Percentiles rank a stretch among this genome's conserved stretches.
phyloP scores from a whole-genome alignment of 495 filamentous ascomycete species.

The Parachaetomium inaequale region DNA sequence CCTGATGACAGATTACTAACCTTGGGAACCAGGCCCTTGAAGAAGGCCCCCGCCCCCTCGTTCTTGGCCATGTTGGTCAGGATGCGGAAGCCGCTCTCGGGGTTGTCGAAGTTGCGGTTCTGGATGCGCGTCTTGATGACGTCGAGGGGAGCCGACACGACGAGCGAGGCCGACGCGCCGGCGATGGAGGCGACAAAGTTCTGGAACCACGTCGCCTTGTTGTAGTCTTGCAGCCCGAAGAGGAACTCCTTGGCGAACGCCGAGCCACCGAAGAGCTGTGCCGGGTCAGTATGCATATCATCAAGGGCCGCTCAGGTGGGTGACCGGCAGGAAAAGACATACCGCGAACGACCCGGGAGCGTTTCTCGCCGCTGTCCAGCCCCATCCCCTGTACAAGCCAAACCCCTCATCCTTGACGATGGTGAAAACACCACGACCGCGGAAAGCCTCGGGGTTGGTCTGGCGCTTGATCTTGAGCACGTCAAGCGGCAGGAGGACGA shows the following conservation, averaged over 20 bases:
- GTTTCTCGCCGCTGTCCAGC: constrained; percentile 96
- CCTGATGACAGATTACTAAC: constrained; percentile 29
- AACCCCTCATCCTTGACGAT: constrained; percentile 94
- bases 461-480: constrained; percentile 99
- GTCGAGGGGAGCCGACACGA: constrained; percentile 93
- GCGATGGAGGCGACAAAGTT: constrained; percentile 97
- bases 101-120: constrained; percentile 98
- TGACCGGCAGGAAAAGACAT: constrained; percentile 36
- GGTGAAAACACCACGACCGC: constrained; percentile 82
- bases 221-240: constrained; percentile 84
- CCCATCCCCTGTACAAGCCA: constrained; percentile 91
- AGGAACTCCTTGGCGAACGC: constrained; percentile 98
- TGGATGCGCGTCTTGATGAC: constrained; percentile 99
- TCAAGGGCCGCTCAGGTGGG: background rate
- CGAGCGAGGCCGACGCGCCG: constrained; percentile 83
- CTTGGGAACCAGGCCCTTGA: constrained; percentile 96
- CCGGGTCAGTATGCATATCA: background rate
- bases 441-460: constrained; percentile 97
- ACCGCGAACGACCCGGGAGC: constrained; percentile 96
- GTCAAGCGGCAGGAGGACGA: constrained; percentile 89
- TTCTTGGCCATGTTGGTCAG: constrained; percentile 81
- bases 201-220: constrained; percentile 87
- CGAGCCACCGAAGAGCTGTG: constrained; percentile 90
- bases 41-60: constrained; percentile 83
- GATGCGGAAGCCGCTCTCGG: constrained; percentile 89